These are phyloP conservation scores for Syzygium aromaticum DNA, from an alignment of 345 rosid genomes.

Conservation along the genomic window DNA sequence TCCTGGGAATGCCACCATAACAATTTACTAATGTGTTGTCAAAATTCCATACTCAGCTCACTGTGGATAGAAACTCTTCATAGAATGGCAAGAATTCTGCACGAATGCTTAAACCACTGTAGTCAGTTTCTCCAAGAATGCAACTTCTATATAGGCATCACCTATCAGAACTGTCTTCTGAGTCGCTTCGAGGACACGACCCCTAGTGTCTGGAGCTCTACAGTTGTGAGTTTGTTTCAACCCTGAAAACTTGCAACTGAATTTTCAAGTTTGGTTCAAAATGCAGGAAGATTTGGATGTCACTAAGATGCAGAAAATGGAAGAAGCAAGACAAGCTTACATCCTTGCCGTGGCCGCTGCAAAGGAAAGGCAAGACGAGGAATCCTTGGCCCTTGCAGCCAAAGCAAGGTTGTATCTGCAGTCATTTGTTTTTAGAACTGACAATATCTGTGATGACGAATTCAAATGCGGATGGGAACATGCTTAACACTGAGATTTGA, in stretches of 20 bases:
- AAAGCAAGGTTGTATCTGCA: slow-evolving; percentile 58
- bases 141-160: background rate
- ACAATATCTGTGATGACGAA: background rate
- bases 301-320: slow-evolving; percentile 47
- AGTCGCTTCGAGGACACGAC: background rate
- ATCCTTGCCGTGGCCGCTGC: slow-evolving; percentile 55
- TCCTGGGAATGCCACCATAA: background rate
- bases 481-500: background rate
- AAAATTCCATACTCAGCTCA: background rate
- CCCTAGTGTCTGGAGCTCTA: background rate
- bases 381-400: slow-evolving; percentile 67
- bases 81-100: background rate
- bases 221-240: background rate
- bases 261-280: background rate
- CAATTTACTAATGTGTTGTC: background rate
- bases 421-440: slow-evolving; percentile 37
- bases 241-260: background rate
- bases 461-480: background rate
- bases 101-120: background rate
- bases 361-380: slow-evolving; percentile 77
- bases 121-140: background rate
- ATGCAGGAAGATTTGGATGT: slow-evolving; percentile 52
- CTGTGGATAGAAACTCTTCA: background rate
- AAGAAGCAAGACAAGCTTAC: slow-evolving; percentile 77
- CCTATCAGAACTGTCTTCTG: background rate